Percentiles rank a stretch among this genome's conserved stretches.
Conservation (phyloP, 129 eudicot genomes). For the Helichrysum umbraculigerum region DNA sequence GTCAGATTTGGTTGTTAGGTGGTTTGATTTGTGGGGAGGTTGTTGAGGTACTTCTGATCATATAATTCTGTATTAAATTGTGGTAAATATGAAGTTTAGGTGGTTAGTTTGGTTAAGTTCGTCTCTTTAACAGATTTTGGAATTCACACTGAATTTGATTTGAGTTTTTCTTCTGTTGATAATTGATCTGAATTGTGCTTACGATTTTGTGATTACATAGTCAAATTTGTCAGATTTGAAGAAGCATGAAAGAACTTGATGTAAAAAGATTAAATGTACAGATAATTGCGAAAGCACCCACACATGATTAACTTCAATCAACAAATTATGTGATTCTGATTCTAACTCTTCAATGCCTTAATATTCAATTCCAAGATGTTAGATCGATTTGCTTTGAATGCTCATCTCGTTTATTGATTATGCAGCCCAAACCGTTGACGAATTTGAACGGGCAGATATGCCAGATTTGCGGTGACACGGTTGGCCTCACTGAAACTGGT, state of each 20-base stretch:
- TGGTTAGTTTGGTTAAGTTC: not conserved
- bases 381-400: not conserved
- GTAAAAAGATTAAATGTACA: not conserved
- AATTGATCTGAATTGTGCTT: conserved; percentile 1
- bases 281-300: not conserved
- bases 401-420: conserved; percentile 3
- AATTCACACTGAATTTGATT: not conserved
- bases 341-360: not conserved
- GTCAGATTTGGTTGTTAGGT: conserved; percentile 20
- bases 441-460: conserved; percentile 68
- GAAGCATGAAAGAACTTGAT: not conserved
- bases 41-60: conserved; percentile 10
- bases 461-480: conserved; percentile 80
- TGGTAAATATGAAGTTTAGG: conserved; percentile 15
- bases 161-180: not conserved
- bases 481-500: conserved; percentile 47
- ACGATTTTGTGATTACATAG: not conserved
- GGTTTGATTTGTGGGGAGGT: conserved; percentile 10
- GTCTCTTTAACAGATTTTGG: not conserved
- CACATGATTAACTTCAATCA: not conserved
- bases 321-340: conserved; percentile 1
- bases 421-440: conserved; percentile 65
- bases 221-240: not conserved
- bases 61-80: not conserved
- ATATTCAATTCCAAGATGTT: not conserved